Evolutionary conservation across 768 basidiomycete species (phyloP).

Genomic region (Astraeus odoratus): DNA sequence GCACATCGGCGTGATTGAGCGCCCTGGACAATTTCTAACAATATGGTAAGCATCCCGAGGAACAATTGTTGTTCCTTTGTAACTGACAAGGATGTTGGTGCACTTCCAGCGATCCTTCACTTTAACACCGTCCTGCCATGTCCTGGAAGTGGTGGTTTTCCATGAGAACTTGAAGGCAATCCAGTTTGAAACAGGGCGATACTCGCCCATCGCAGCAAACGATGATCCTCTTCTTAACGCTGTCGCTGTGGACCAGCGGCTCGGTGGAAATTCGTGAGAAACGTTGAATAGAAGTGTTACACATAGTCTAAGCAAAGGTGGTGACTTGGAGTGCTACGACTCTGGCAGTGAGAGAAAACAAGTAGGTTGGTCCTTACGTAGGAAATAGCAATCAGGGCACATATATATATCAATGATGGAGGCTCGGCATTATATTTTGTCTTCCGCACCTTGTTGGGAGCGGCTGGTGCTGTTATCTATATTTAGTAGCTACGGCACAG

Average conservation of each 20-base stretch:
- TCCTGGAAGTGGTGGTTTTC: slow-evolving; percentile 32
- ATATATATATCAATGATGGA: not conserved
- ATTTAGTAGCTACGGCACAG: too few relatives aligned
- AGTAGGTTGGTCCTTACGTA: not conserved
- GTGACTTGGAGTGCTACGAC: not conserved
- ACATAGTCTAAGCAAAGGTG: not conserved
- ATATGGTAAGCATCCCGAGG: not conserved
- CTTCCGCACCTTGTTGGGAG: not conserved
- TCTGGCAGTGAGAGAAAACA: not conserved
- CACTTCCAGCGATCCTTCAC: slow-evolving; percentile 38
- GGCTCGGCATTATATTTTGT: too few relatives aligned
- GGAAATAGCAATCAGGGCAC: too few relatives aligned
- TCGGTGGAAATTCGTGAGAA: not conserved
- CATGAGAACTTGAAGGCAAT: slow-evolving; percentile 1
- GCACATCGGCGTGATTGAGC: slow-evolving; percentile 42
- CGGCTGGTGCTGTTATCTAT: not conserved
- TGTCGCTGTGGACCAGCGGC: slow-evolving; percentile 1
- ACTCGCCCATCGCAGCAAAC: slow-evolving; percentile 72
- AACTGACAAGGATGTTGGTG: slow-evolving; percentile 50
- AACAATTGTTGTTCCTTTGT: not conserved
- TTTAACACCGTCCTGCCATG: slow-evolving; percentile 63
- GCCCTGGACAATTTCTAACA: slow-evolving; percentile 48
- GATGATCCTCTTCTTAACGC: slow-evolving; percentile 51
- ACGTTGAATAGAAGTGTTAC: not conserved
- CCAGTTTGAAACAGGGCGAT: not conserved